Evolutionary conservation across 495 filamentous ascomycete genomes (phyloP), one percentile per base, ranked within the genome.

Genomic region (Parachaetomium inaequale): DNA sequence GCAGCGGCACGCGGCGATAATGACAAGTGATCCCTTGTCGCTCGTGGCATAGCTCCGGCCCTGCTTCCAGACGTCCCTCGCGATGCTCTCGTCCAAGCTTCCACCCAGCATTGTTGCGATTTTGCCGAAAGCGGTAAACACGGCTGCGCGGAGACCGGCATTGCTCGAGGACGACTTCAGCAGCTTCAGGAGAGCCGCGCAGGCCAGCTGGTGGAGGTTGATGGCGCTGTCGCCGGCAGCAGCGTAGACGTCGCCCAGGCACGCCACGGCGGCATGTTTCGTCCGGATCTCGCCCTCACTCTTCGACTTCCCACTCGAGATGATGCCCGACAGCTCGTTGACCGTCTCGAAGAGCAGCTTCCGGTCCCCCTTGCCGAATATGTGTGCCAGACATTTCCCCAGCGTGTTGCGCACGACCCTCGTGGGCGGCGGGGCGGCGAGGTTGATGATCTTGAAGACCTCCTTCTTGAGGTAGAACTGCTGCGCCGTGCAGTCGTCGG

Each of bases 341-440:
- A 96, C 87, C 7, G 92, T 91, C 71, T 99, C 94, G 72, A 93
- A 98, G 2, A 99, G 82, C 53, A 93, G 78, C 70, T 94, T 96
- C 59, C 94, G 82, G 72, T 96, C 92, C 5, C 95, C 95, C 72
- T 90, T 92, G 28, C 79, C 83, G 60, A 99, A 87, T 57, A 99
- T 87, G 58, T 87, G 85, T 45, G 88, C 88, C 69, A 96, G 91
- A 66, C 89, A 90, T 74, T 85, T 81, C 58, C 91, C 94, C 29
- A 96, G 71, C 68, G 92, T 93, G 70, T 92, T 93, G 66, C 95
- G 85, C 69, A 96, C 87, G 56, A 95, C 89, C 71, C 94, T 80
- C n/a, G 91, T 91, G 43, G 92, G 88, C 19, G 89, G 82, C 26
- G 95, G 94, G 28, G 90, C 84, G 43, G 88, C 70, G n/a, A 99